phyloP scores from a whole-genome alignment of 179 eudicot genomes.

The Drosera spatulata region DNA sequence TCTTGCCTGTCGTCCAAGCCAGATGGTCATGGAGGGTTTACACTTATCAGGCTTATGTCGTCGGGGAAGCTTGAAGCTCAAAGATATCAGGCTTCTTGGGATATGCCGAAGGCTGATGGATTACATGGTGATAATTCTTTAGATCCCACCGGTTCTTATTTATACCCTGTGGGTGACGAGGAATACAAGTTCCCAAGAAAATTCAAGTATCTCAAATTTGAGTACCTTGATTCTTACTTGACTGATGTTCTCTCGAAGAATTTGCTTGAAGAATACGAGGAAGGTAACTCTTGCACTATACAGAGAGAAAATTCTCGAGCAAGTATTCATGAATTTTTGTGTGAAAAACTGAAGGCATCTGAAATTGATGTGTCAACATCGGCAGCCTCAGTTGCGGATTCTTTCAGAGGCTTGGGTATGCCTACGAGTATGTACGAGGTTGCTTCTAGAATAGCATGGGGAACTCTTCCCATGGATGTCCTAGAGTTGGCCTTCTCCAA shows the following conservation, averaged over 20 bases:
- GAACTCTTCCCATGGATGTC: constrained; percentile 38
- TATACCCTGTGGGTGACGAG: constrained; percentile 26
- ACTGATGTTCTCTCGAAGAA: constrained; percentile 24
- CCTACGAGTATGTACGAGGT: constrained; percentile 58
- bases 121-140: constrained; percentile 20
- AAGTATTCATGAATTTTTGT: constrained; percentile 29
- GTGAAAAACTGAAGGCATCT: constrained; percentile 31
- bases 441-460: constrained; percentile 37
- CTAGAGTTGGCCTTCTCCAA: constrained; percentile 40
- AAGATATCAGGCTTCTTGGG: constrained; percentile 45
- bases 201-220: constrained; percentile 37
- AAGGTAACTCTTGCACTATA: constrained; percentile 6
- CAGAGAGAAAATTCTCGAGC: constrained; percentile 13
- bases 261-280: constrained; percentile 20
- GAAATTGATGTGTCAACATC: constrained; percentile 24
- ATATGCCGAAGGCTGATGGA: constrained; percentile 12
- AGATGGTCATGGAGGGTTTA: constrained; percentile 53
- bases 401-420: constrained; percentile 30
- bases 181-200: constrained; percentile 28
- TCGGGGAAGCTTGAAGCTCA: constrained; percentile 72
- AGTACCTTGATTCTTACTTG: constrained; percentile 38
- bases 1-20: constrained; percentile 25
- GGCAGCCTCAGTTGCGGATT: constrained; percentile 22
- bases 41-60: constrained; percentile 55
- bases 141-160: constrained; percentile 23